These are phyloP conservation scores for Gypsophila paniculata DNA, from an alignment of 179 eudicot species.

Conservation along the genomic window DNA sequence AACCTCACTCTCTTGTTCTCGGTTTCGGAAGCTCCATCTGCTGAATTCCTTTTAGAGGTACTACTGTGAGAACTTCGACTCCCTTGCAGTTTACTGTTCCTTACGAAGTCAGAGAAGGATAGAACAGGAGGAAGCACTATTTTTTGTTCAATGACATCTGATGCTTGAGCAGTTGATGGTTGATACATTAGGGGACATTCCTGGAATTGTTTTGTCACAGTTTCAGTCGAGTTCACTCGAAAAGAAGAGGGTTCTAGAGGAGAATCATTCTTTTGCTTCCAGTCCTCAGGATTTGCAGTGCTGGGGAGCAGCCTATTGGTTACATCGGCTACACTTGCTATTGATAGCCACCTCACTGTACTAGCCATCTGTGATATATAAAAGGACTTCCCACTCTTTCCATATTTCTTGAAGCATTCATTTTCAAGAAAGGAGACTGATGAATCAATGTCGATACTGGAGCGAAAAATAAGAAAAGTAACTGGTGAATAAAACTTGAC, in stretches of 20 bases:
- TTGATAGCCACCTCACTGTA: conserved; percentile 81
- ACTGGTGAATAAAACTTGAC: not conserved
- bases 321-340: conserved; percentile 41
- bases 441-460: conserved; percentile 56
- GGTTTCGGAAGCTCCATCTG: too few species aligned
- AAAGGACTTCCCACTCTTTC: conserved; percentile 69
- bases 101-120: conserved; percentile 60
- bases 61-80: conserved; percentile 18
- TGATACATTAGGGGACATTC: conserved; percentile 22
- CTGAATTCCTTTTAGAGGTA: too few species aligned
- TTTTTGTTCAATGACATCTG: conserved; percentile 23
- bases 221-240: conserved; percentile 23
- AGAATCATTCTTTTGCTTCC: conserved; percentile 22
- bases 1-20: conserved; percentile 52
- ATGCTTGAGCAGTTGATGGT: conserved; percentile 23
- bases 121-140: conserved; percentile 49
- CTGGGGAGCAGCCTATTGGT: conserved; percentile 41
- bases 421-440: conserved; percentile 57
- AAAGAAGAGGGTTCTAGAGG: conserved; percentile 26
- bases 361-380: conserved; percentile 83
- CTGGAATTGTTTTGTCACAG: conserved; percentile 20
- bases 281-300: conserved; percentile 17
- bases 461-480: not conserved
- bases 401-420: conserved; percentile 70
- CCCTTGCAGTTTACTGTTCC: conserved; percentile 43